Base-by-base conservation (phyloP, 2,329 filamentous ascomycete species). In the Arthrobotrys pseudoclavata region DNA sequence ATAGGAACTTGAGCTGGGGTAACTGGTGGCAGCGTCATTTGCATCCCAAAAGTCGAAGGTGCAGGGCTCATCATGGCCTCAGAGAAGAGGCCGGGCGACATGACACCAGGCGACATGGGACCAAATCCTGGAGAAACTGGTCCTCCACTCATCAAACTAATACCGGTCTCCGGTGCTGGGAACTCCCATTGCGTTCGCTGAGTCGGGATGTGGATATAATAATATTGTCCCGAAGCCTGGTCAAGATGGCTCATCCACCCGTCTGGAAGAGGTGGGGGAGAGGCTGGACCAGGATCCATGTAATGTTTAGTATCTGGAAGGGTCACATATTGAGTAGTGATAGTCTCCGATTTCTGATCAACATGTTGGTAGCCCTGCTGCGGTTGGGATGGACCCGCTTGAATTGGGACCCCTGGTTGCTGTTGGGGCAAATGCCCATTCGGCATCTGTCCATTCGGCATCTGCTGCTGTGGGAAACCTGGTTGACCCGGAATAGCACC, bases 111-210 rank as follows among this genome's bases (percentile, higher is more conserved):
- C 0, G 75, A 79, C 75, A 79, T 79, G 34, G 75, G 75, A 1
- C 66, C 75, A n/a, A 79, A 79, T 13, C 75, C 75, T n/a, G 75
- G 75, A 18, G 95, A 97, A 70, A 97, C 85, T 0, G 95, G 95
- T 1, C 69, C 69, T 55, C 75, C 75, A 22, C 69, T 72, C 75
- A 79, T 79, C 55, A 79, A 66, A 26, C 75, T 79, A 9, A 79
- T 72, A 34, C 75, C 75, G 12, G 75, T 79, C 57, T 82, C 81
- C 7, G 69, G 66, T 3, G 79, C 98, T 29, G 96, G 96, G 80
- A 98, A 98, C 82, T 99, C 96, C 96, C 96, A 99, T 83, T 99
- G 96, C 0, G 96, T 99, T 1, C 94, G 93, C 83, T 98, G 96
- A 0, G 93, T 94, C 0, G 94, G 92, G 31, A 99, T 87, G 83